Evolutionary conservation across 441 rosid genomes (phyloP), one percentile per base, ranked within the genome.

Genomic region (Manihot esculenta): DNA sequence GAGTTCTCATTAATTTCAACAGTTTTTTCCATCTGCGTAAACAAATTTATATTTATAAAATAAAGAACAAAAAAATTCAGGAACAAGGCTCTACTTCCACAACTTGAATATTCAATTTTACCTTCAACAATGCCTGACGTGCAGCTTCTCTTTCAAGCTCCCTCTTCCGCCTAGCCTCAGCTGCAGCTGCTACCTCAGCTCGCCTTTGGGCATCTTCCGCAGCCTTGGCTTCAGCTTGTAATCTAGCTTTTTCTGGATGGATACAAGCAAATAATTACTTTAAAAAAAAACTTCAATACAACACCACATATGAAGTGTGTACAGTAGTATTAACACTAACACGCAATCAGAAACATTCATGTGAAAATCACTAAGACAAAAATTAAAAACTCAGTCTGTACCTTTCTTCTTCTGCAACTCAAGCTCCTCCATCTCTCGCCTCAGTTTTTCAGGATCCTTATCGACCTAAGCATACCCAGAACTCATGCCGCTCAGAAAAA

Each of bases 81-180:
- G 38, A 24, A 38, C 21, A 44, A 38, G 7, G 5, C 4, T 13
- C 20, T 1, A 26, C 38, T 49, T 50, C 21, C 11, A 53, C n/a
- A 38, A 38, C 33, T 27, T 24, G 23, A 70, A 64, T 51, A 20
- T 30, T 50, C 14, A 73, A 60, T 67, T 71, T 61, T 75, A 94
- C 98, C 90, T 85, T 62, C 70, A 84, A 86, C 76, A 94, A 82
- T 59, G 87, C 91, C 81, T 86, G 95, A 1, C 97, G 91, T 45
- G 96, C 95, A 54, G 92, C 96, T 82, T 87, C 96, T 81, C 98
- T 86, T 76, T 89, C 96, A 51, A 80, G 80, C 75, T 91, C 97
- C 77, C 93, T 84, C 82, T 85, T 85, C 82, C 76, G 79, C 82
- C 77, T 90, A 41, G 86, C 88, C 77, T 87, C 91, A 47, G 84